Evolutionary conservation across 2,329 filamentous ascomycete genomes (phyloP), one percentile per base, ranked within the genome.

Genomic region (Xylariaceae sp.): DNA sequence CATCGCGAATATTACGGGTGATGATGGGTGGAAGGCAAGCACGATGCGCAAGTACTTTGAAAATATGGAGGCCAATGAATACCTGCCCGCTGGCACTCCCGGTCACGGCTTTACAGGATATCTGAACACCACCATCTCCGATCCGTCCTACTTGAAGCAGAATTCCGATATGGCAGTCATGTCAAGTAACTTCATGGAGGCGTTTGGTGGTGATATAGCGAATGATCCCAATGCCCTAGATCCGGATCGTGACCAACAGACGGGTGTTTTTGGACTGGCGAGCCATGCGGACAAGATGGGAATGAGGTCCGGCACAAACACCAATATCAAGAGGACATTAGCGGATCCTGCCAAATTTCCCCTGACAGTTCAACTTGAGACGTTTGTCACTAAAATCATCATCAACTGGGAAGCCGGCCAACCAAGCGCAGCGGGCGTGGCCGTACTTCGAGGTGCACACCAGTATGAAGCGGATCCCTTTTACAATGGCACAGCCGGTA

Each of bases 311-410:
- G 78, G 57, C 67, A 78, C 53, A 72, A 74, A 69, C 75, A 82
- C 59, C 68, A 73, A 62, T 62, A 78, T 78, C 43, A 47, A 76
- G 64, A 58, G 81, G 55, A 59, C 73, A 71, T 61, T 79, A 63
- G 60, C 80, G 65, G 34, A 66, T 44, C 57, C 75, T 68, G 56
- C 79, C 63, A 58, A 73, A 65, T 58, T 79, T 71, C 9, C 77
- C 70, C 47, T 79, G 65, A 65, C 71, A 57, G 58, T 67, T 6
- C 63, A 65, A 47, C 56, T 66, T 3, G 60, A 66, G 22, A 63
- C 60, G 28, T 55, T 66, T 12, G 63, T 66, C 33, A 66, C 63
- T 16, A 65, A 57, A 31, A 46, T 66, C 1, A 51, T 67, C 6
- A 63, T 67, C 40, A 52, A 56, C 11, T 48, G 63, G 28, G 48